Evolutionary conservation across 1,284 basidiomycete species (phyloP), one percentile per base, ranked within the genome.

Genomic region (Boletellus dicymbophilus): DNA sequence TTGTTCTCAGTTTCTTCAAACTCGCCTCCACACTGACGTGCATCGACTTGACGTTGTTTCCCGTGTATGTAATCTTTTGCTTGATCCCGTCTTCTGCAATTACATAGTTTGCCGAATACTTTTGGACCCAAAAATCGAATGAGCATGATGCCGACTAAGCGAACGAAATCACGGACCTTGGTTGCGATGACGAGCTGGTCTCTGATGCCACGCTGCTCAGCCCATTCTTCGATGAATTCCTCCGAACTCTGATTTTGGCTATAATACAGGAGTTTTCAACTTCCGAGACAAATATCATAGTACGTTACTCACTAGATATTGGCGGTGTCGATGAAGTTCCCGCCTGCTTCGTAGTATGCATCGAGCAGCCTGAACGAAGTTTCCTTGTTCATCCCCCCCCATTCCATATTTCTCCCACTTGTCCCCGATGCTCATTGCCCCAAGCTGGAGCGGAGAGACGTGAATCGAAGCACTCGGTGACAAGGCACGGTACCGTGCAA

Each of bases 141-240:
- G 22, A 27, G n/a, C 7, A 13, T 33, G 15, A n/a, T n/a, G 31
- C 13, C 31, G 15, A 6, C 6, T 21, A 1, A 13, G 46, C 11
- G 36, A 16, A n/a, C n/a, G n/a, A n/a, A n/a, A n/a, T 33, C 13
- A 13, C 31, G 6, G 6, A 74, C 77, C 66, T 82, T 82, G 18
- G 78, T 81, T 3, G 78, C 78, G 31, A 82, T 68, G 46, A 80
- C 75, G 18, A 77, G 64, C 59, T 81, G 76, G 55, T 84, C 79
- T 3, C 82, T 72, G 42, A 74, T 79, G 0, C 70, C 73, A 6
- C 76, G 69, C 20, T 60, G 50, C 46, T 79, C 74, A 45, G 74
- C 74, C 81, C 82, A 84, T 58, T 79, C 52, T 16, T 54, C 52
- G 3, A 54, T 56, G 5, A 54, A 52, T 28, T 46, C 37, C 33